Evolutionary conservation across 192 early-diverging fungal species (phyloP), one percentile per base, ranked within the genome.

Genomic region (Entomortierella lignicola): DNA sequence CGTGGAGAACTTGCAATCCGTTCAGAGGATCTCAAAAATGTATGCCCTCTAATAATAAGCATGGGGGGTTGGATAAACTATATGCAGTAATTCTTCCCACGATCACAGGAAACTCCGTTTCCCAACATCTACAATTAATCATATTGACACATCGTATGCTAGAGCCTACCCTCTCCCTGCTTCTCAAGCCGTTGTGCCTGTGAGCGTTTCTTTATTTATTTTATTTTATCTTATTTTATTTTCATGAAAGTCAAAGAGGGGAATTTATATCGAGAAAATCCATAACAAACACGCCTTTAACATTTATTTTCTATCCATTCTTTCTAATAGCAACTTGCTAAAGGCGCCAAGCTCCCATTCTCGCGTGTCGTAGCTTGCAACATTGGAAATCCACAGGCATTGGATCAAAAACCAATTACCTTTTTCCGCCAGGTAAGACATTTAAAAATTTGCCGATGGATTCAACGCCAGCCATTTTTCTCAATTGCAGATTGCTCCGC

Each of bases 1-100:
- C 91, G 98, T 56, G 98, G 98, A 37, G 96, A 92, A 65, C 88
- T 97, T 34, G 96, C 98, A 20, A 97, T 99, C 73, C 89, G 92
- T 20, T 95, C 97, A 0, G 98, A 99, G 54, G 88, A 92, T 68
- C 88, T 98, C 50, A 83, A 80, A 47, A 83, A 65, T 64, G 88
- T 88, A 85, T 47, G 79, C 72, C 30, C 20, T 13, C 30, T 30
- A 37, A 37, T 34, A 21, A 30, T 2, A 4, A 25, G 29, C 11
- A 32, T n/a, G 5, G 47, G n/a, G 1, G n/a, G 17, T 26, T 6
- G 8, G 8, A 55, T 47, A 47, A 5, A 12, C 12, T 20, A 47
- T 2, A 0, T 4, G n/a, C 41, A 21, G 25, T 21, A 25, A 26
- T 53, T 69, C 69, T 71, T 71, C 69, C 59, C 69, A 71, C 69